Conservation (phyloP, 225 moss, liverwort and hornwort species). For the Ulota crispa region DNA sequence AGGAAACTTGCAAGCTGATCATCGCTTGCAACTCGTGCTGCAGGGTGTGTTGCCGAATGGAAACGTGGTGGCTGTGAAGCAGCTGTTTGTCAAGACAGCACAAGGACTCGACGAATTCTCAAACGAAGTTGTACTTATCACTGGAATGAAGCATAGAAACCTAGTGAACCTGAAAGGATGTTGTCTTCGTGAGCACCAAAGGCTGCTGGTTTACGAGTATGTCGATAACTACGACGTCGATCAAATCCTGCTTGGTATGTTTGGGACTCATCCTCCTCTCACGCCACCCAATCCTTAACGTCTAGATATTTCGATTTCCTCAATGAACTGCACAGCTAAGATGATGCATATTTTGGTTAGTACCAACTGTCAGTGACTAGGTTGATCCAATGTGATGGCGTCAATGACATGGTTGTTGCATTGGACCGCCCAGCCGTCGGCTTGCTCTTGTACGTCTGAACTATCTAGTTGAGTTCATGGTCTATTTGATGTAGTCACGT, state of each 20-base stretch:
- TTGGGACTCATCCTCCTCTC: background rate
- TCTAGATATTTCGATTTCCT: background rate
- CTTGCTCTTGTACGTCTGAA: no score
- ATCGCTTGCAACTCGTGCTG: background rate
- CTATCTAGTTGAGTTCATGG: no score
- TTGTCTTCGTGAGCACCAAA: slow-evolving; percentile 21
- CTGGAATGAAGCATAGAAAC: slow-evolving; percentile 38
- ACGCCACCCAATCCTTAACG: background rate
- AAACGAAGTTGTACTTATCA: slow-evolving; percentile 20
- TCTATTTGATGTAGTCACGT: no score
- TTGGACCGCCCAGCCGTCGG: no score
- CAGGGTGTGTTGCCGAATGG: slow-evolving; percentile 29
- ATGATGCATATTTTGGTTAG: background rate
- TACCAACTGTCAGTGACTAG: background rate
- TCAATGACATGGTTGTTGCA: no score
- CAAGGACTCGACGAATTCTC: slow-evolving; percentile 26
- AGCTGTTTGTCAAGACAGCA: slow-evolving; percentile 5
- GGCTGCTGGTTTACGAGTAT: slow-evolving; percentile 25
- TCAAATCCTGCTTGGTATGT: slow-evolving; percentile 27
- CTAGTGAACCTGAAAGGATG: slow-evolving; percentile 31
- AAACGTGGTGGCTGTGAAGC: slow-evolving; percentile 30
- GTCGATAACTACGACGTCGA: slow-evolving; percentile 29
- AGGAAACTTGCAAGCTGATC: no score
- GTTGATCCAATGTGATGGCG: no score
- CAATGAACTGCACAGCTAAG: background rate